Percentiles rank a stretch among this genome's conserved stretches.
These are phyloP conservation scores for Phylloporus sp. DNA, from an alignment of 768 basidiomycete genomes.

Conservation along the genomic window DNA sequence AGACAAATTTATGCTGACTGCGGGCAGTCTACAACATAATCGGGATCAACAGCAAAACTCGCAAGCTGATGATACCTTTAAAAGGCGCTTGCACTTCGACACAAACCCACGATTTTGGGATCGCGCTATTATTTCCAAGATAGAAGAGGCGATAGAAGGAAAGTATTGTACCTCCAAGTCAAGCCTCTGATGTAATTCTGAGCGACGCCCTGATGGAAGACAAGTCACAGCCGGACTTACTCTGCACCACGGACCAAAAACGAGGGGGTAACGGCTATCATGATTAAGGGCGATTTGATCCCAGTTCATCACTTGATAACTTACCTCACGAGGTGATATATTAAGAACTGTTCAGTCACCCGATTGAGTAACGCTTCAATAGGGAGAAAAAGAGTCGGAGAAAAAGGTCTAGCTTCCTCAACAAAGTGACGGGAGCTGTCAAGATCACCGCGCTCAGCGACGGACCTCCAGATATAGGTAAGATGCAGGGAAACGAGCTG, in stretches of 20 bases:
- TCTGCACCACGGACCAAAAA: slow-evolving; percentile 68
- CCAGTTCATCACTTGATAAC: slow-evolving; percentile 13
- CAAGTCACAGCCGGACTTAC: slow-evolving; percentile 34
- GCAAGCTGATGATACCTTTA: slow-evolving; percentile 43
- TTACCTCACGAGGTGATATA: slow-evolving; percentile 57
- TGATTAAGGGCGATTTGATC: slow-evolving; percentile 9
- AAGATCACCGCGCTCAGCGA: slow-evolving; percentile 3
- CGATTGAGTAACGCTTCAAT: slow-evolving; percentile 49
- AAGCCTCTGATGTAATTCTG: slow-evolving; percentile 45
- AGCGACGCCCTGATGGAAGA: slow-evolving; percentile 1
- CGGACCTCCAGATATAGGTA: slow-evolving; percentile 38
- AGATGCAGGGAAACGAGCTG: slow-evolving; percentile 38
- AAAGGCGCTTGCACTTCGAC: slow-evolving; percentile 37
- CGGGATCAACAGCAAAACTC: slow-evolving; percentile 8
- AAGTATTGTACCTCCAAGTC: slow-evolving; percentile 50
- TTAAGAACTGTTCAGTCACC: slow-evolving; percentile 51
- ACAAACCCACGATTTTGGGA: slow-evolving; percentile 49
- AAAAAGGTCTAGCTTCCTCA: slow-evolving; percentile 47
- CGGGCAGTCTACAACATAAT: slow-evolving; percentile 20
- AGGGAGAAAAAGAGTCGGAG: slow-evolving; percentile 52
- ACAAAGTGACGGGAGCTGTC: slow-evolving; percentile 25
- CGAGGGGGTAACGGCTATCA: slow-evolving; percentile 67
- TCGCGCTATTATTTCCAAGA: slow-evolving; percentile 48
- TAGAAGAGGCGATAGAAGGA: slow-evolving; percentile 45
- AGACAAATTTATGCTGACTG: slow-evolving; percentile 23